Conservation (phyloP, 345 rosid species). For the Hibiscus mutabilis region DNA sequence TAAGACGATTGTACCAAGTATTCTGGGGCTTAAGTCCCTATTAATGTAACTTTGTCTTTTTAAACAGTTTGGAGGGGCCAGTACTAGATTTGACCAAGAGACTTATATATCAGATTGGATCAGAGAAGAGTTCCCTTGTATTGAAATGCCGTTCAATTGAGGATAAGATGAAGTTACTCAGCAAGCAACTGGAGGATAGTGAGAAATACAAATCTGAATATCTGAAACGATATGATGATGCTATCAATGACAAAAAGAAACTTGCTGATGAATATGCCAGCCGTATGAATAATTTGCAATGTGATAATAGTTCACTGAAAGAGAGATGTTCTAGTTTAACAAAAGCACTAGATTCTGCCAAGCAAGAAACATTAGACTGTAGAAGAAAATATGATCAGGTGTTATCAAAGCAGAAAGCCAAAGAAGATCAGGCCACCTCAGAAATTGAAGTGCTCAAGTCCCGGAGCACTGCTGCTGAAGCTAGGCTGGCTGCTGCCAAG, state of each 20-base stretch:
- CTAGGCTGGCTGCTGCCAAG: conserved; percentile 89
- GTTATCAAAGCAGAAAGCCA: conserved; percentile 67
- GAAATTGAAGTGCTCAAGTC: conserved; percentile 79
- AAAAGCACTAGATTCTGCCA: conserved; percentile 64
- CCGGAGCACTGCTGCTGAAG: conserved; percentile 84
- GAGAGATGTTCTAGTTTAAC: conserved; percentile 72
- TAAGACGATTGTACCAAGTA: neutral
- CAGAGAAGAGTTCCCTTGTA: conserved; percentile 70
- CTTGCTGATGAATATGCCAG: conserved; percentile 70
- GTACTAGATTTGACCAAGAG: conserved; percentile 73
- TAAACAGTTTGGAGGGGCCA: conserved; percentile 89
- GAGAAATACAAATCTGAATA: conserved; percentile 76
- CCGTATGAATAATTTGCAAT: conserved; percentile 70
- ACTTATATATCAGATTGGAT: conserved; percentile 65
- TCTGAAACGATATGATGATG: conserved; percentile 87
- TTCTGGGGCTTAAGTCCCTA: neutral
- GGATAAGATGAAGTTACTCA: conserved; percentile 69
- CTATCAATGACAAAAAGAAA: conserved; percentile 86
- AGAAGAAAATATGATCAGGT: conserved; percentile 65
- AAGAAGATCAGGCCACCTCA: conserved; percentile 60
- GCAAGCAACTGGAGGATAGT: conserved; percentile 83
- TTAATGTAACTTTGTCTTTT: neutral
- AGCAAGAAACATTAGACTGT: conserved; percentile 73
- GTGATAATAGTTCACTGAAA: conserved; percentile 64
- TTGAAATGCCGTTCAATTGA: conserved; percentile 80